A percentile compares a stretch with the other conserved stretches of the same genome.
These are phyloP conservation scores for Trametes cubensis DNA, from an alignment of 768 basidiomycete species.

Conservation along the genomic window DNA sequence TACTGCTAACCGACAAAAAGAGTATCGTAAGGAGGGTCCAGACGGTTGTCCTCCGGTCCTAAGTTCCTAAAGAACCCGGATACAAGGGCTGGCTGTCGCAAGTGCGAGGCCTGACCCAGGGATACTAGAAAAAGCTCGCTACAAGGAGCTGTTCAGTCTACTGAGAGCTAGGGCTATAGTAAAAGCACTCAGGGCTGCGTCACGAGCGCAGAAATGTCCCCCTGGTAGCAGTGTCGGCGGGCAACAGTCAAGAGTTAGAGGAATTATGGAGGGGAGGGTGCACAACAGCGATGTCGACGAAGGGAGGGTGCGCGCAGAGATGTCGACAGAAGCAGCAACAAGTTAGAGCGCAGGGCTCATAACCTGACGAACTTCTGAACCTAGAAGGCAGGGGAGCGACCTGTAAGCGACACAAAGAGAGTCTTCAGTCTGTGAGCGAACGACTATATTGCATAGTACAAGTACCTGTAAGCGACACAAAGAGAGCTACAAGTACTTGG, in stretches of 20 bases:
- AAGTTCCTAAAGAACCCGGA: not conserved
- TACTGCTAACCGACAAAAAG: not conserved
- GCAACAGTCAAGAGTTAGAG: not conserved
- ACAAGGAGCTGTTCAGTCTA: not conserved
- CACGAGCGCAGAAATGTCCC: not conserved
- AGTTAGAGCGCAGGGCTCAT: conserved; percentile 1
- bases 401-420: not conserved
- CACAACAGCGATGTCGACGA: not conserved
- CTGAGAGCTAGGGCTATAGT: not conserved
- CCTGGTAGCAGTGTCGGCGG: not conserved
- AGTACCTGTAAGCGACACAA: not conserved
- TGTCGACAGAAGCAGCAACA: not conserved
- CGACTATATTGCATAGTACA: not conserved
- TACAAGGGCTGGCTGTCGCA: not conserved
- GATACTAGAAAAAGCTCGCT: not conserved
- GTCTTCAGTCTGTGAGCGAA: not conserved
- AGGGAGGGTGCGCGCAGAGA: not conserved
- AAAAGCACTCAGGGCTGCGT: not conserved
- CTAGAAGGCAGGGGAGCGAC: not conserved
- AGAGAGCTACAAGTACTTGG: not conserved
- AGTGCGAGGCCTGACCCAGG: not conserved
- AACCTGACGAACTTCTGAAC: conserved; percentile 13
- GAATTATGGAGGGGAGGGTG: conserved; percentile 1
- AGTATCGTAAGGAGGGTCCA: not conserved
- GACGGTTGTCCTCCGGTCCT: not conserved